These are phyloP conservation scores for Discostella stelligera DNA, from an alignment of 352 stramenopile species.

Conservation along the genomic window DNA sequence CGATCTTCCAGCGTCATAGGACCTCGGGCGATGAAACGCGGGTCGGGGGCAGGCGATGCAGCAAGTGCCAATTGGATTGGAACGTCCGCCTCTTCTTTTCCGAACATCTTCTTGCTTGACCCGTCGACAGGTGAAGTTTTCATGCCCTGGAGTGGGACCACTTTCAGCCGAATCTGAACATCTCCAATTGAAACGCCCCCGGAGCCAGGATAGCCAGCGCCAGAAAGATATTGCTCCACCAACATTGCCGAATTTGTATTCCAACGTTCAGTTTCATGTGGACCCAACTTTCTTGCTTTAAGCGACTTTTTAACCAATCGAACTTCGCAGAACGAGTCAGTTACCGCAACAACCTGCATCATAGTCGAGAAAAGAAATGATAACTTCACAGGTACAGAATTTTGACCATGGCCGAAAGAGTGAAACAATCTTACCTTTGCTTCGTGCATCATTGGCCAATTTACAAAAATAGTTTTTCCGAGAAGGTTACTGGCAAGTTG, in stretches of 20 bases:
- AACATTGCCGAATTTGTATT: constrained; percentile 63
- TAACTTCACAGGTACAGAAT: not conserved
- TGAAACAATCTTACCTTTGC: constrained; percentile 68
- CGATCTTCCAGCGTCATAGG: constrained; percentile 86
- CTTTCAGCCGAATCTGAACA: constrained; percentile 84
- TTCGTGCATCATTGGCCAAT: constrained; percentile 98
- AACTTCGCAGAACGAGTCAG: constrained; percentile 69
- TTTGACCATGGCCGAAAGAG: constrained; percentile 8
- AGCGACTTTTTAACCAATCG: constrained; percentile 62
- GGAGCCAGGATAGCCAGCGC: constrained; percentile 71
- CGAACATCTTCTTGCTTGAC: constrained; percentile 94
- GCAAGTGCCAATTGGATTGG: constrained; percentile 94
- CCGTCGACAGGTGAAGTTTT: constrained; percentile 91
- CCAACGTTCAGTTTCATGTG: constrained; percentile 62
- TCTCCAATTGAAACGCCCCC: constrained; percentile 89
- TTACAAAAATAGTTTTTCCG: constrained; percentile 88
- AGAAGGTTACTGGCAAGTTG: constrained; percentile 80
- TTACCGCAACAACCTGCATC: constrained; percentile 65
- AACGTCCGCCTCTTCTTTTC: constrained; percentile 90
- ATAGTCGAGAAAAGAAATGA: constrained; percentile 1
- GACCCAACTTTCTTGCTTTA: constrained; percentile 56
- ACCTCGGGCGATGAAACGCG: constrained; percentile 89
- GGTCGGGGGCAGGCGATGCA: constrained; percentile 89
- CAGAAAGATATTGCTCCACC: constrained; percentile 68
- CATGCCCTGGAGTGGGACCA: constrained; percentile 90